Conservation (phyloP, 2,329 filamentous ascomycete genomes). For the Ophiostoma ips region DNA sequence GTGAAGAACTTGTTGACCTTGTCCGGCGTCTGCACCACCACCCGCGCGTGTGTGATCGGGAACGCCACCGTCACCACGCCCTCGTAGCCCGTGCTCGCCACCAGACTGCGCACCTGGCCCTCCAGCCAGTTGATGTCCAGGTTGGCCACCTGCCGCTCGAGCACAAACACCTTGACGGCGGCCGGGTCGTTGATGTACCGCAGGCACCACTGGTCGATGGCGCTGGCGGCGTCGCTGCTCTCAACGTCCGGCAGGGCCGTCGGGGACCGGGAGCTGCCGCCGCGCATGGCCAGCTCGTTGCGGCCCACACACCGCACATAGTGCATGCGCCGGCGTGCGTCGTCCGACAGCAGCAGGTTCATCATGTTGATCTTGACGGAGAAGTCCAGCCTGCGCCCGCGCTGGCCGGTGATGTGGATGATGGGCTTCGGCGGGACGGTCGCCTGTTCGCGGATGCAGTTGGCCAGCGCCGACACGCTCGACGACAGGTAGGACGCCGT, state of each 20-base stretch:
- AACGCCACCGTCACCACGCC: constrained; percentile 36
- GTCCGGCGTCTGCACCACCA: constrained; percentile 37
- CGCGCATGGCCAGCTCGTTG: constrained; percentile 37
- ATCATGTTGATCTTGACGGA: constrained; percentile 41
- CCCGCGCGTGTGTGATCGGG: constrained; percentile 33
- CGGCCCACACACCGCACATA: constrained; percentile 37
- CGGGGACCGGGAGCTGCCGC: constrained; percentile 25
- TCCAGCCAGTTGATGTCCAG: constrained; percentile 41
- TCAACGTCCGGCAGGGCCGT: constrained; percentile 29
- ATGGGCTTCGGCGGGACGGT: constrained; percentile 41
- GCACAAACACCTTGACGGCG: constrained; percentile 32
- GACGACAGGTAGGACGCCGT: constrained; percentile 34
- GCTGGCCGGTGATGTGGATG: constrained; percentile 34
- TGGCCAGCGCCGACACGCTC: constrained; percentile 29
- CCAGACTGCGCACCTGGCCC: constrained; percentile 36
- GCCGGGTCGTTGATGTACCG: constrained; percentile 32
- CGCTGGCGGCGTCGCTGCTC: constrained; percentile 27
- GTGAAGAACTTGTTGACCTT: constrained; percentile 41
- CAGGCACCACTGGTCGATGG: constrained; percentile 35
- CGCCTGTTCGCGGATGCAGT: constrained; percentile 33
- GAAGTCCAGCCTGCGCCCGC: constrained; percentile 34
- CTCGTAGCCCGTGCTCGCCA: constrained; percentile 35
- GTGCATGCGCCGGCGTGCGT: constrained; percentile 31
- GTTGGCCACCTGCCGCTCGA: constrained; percentile 40
- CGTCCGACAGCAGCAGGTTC: constrained; percentile 35